Percentiles rank a stretch among this genome's conserved stretches.
phyloP scores from a whole-genome alignment of 2,329 filamentous ascomycete species.

The Botrytis fragariae region DNA sequence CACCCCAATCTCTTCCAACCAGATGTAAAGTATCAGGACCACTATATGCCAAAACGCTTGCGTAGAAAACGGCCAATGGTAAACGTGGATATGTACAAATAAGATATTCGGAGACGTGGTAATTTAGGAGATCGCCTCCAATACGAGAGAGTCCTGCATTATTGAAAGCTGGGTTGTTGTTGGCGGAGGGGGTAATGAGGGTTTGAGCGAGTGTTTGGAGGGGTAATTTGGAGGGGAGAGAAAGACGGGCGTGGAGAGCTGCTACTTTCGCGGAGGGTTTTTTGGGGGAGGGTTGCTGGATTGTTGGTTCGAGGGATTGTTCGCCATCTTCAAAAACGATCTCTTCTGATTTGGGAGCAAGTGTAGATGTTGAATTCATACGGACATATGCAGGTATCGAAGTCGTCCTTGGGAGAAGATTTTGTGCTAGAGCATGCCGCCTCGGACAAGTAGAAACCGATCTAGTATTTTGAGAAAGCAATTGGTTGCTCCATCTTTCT shows the following conservation, averaged over 20 bases:
- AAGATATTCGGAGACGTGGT: constrained; percentile 85
- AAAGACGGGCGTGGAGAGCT: constrained; percentile 85
- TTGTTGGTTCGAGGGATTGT: not conserved
- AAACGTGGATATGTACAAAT: constrained; percentile 87
- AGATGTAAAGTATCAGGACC: constrained; percentile 71
- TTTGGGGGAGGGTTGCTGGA: not conserved
- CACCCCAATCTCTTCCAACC: constrained; percentile 83
- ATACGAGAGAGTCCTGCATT: constrained; percentile 80
- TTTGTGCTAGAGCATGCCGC: constrained; percentile 49
- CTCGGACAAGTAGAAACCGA: constrained; percentile 45
- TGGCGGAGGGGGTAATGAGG: constrained; percentile 82
- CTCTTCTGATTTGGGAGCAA: constrained; percentile 23
- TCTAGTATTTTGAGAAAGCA: constrained; percentile 47
- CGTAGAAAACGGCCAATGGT: constrained; percentile 82
- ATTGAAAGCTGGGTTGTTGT: constrained; percentile 78
- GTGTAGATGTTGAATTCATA: constrained; percentile 27
- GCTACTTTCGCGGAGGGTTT: constrained; percentile 78
- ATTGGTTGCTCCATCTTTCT: constrained; percentile 58
- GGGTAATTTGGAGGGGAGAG: constrained; percentile 77
- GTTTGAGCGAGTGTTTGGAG: constrained; percentile 81
- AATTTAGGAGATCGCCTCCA: constrained; percentile 78
- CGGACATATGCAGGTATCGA: constrained; percentile 42
- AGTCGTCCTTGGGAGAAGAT: constrained; percentile 46
- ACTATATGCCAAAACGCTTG: constrained; percentile 79
- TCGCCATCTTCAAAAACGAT: constrained; percentile 33